phyloP scores from a whole-genome alignment of 148 eudicot species.

The Chenopodium quinoa region DNA sequence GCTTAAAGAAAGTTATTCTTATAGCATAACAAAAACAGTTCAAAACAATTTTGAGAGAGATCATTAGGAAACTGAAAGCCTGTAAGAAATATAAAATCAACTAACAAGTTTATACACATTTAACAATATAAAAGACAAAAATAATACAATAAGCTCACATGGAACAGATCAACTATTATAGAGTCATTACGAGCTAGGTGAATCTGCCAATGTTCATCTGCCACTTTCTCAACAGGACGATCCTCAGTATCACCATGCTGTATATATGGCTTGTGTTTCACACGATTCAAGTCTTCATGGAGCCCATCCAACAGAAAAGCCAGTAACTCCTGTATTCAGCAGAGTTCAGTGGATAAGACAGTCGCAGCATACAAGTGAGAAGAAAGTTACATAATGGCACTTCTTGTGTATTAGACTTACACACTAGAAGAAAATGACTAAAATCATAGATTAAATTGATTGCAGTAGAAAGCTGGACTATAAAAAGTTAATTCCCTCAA shows the following conservation, averaged over 20 bases:
- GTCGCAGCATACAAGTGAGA: background rate
- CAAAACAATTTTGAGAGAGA: background rate
- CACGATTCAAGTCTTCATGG: constrained; percentile 91
- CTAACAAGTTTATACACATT: too few relatives aligned
- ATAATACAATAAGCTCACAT: constrained; percentile 47
- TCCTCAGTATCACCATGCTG: constrained; percentile 57
- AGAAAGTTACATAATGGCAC: background rate
- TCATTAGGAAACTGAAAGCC: background rate
- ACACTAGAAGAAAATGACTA: background rate
- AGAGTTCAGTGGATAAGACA: background rate
- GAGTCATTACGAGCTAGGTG: constrained; percentile 84
- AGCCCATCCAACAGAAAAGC: constrained; percentile 88
- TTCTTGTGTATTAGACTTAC: background rate
- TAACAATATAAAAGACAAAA: background rate
- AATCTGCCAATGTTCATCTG: constrained; percentile 76
- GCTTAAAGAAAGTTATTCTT: too few relatives aligned
- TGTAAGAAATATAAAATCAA: background rate
- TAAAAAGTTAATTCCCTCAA: background rate
- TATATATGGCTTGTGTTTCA: constrained; percentile 62
- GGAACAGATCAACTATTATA: constrained; percentile 69
- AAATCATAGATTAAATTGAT: background rate
- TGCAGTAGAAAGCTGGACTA: background rate
- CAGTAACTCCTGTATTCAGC: constrained; percentile 62
- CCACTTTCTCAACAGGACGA: constrained; percentile 56
- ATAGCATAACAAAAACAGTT: background rate